Evolutionary conservation across 768 basidiomycete species (phyloP).

Genomic region (Zangia roseola): DNA sequence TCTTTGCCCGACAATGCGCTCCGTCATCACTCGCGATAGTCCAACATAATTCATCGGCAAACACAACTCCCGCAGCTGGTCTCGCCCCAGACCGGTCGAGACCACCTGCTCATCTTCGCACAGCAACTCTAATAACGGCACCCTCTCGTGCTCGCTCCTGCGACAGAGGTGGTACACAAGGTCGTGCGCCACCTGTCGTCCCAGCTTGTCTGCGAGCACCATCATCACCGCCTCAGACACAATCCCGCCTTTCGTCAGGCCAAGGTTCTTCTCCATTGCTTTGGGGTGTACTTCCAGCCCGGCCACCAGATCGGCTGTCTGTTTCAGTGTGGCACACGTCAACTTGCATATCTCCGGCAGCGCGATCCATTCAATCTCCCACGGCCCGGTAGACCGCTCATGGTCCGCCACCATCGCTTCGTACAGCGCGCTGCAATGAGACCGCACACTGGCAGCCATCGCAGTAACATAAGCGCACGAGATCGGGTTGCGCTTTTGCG

Average conservation of each 20-base stretch:
- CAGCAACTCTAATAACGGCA: conserved; percentile 35
- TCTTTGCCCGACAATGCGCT: conserved; percentile 7
- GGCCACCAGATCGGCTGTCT: conserved; percentile 35
- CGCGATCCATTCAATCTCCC: conserved; percentile 52
- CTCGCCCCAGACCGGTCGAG: conserved; percentile 23
- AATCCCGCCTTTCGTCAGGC: conserved; percentile 39
- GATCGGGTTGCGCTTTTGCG: conserved; percentile 49
- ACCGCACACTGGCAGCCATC: conserved; percentile 41
- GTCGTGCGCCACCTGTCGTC: conserved; percentile 46
- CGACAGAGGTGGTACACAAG: conserved; percentile 43
- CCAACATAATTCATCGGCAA: conserved; percentile 42
- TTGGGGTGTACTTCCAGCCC: conserved; percentile 42
- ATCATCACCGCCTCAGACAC: conserved; percentile 50
- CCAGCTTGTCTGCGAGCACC: conserved; percentile 40
- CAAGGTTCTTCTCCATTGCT: conserved; percentile 41
- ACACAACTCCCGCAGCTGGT: conserved; percentile 34
- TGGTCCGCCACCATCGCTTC: conserved; percentile 51
- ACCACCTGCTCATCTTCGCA: conserved; percentile 27
- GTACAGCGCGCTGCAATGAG: conserved; percentile 39
- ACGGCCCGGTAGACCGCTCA: conserved; percentile 47
- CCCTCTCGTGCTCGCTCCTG: conserved; percentile 23
- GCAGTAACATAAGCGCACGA: conserved; percentile 45
- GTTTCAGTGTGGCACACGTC: conserved; percentile 39
- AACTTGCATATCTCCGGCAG: conserved; percentile 45
- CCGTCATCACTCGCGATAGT: conserved; percentile 30